Evolutionary conservation across 2,329 filamentous ascomycete species (phyloP).

Genomic region (Mycosphaerelloides madeirae): DNA sequence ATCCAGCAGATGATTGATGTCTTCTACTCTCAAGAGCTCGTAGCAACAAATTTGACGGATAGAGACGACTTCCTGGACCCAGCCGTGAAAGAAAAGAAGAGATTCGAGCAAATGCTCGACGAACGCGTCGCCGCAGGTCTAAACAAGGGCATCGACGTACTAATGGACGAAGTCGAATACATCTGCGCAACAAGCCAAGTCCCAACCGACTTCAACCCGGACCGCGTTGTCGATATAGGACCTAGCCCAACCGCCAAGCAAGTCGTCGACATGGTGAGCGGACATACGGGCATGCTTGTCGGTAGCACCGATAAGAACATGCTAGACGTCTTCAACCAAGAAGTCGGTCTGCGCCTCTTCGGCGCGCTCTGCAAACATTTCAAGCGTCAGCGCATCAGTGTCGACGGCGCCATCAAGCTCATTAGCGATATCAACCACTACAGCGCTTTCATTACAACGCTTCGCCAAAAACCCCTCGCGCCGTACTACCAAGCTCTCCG

Average conservation of each 20-base stretch:
- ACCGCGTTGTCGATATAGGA: slow-evolving; percentile 53
- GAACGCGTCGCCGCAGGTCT: slow-evolving; percentile 92
- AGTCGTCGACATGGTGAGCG: slow-evolving; percentile 78
- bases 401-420: slow-evolving; percentile 81
- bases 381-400: slow-evolving; percentile 88
- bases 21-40: slow-evolving; percentile 94
- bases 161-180: slow-evolving; percentile 98
- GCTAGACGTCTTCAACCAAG: slow-evolving; percentile 96
- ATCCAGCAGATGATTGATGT: slow-evolving; percentile 99
- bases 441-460: slow-evolving; percentile 73
- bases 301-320: slow-evolving; percentile 97
- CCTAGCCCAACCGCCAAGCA: slow-evolving; percentile 73
- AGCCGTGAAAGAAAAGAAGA: slow-evolving; percentile 91
- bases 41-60: slow-evolving; percentile 75
- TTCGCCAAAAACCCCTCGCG: slow-evolving; percentile 77
- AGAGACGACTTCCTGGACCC: slow-evolving; percentile 92
- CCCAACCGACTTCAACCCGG: slow-evolving; percentile 86
- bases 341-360: slow-evolving; percentile 90
- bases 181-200: slow-evolving; percentile 82
- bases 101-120: slow-evolving; percentile 97
- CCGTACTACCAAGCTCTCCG: slow-evolving; percentile 88
- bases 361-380: slow-evolving; percentile 92
- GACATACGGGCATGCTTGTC: slow-evolving; percentile 86
- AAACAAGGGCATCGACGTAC: slow-evolving; percentile 95
- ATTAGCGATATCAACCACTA: slow-evolving; percentile 97